Evolutionary conservation across 768 basidiomycete genomes (phyloP), one percentile per base, ranked within the genome.

Genomic region (Mycena venus): DNA sequence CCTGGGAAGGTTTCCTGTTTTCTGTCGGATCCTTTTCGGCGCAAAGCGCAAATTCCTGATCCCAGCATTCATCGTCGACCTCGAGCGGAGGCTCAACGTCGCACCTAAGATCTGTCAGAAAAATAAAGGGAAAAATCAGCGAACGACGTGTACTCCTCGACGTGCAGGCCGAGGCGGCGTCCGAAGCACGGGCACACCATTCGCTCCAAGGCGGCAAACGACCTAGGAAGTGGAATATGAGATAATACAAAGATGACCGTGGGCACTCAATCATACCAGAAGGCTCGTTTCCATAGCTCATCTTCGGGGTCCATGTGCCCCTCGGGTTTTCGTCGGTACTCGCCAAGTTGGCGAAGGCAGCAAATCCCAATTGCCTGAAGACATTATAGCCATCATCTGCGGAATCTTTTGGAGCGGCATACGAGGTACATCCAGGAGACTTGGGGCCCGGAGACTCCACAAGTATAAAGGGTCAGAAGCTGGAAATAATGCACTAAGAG

Each of bases 1-100:
- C 77, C 1, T 77, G 79, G 4, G 89, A 90, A 0, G 92, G 91
- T 75, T 38, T 38, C n/a, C n/a, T n/a, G n/a, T 88, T 89, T 19
- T 86, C 88, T 1, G 85, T 77, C 0, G 94, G 94, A 77, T 95
- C n/a, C n/a, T n/a, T n/a, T n/a, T n/a, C n/a, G n/a, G n/a, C n/a
- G n/a, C n/a, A n/a, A n/a, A n/a, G 94, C 61, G 87, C 86, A 82
- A 92, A 93, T 2, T 84, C 84, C 23, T 83, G 81, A 8, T 89
- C 83, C 86, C 85, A 86, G 68, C 84, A 86, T 70, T 86, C 85
- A 59, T 87, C 86, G 61, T 86, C 86, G 73, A 87, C 87, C 77
- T 94, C 92, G 31, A 91, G 87, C 10, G 91, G 91, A 11, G 89
- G 85, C 44, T 93, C 92, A 11, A 90, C 84, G 74, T 94, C 92